A percentile compares a stretch with the other conserved stretches of the same genome.
Conservation (phyloP, 805 yeast genomes). For the Candida ovalis region DNA sequence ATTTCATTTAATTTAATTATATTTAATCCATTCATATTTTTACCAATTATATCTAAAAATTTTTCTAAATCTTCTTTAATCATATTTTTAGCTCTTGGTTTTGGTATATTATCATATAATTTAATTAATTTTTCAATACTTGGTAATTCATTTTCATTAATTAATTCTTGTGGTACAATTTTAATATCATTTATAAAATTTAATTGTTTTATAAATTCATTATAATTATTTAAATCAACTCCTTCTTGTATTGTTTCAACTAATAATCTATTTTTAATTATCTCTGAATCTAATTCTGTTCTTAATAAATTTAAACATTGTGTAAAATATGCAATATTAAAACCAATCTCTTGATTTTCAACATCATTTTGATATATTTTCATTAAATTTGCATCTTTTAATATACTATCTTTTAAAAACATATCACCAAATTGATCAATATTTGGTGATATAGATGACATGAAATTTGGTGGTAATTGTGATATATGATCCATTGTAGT, state of each 20-base stretch:
- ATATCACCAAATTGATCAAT: constrained; percentile 21
- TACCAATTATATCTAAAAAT: constrained; percentile 14
- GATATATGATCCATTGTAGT: constrained; percentile 13
- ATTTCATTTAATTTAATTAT: constrained; percentile 9
- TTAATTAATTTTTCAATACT: constrained; percentile 5
- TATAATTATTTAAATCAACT: constrained; percentile 10
- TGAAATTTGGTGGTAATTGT: constrained; percentile 17
- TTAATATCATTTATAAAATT: constrained; percentile 1
- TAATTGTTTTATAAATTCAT: constrained; percentile 9
- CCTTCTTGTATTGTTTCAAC: constrained; percentile 6
- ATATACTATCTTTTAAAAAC: constrained; percentile 12
- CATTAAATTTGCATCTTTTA: constrained; percentile 13
- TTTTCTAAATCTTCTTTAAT: constrained; percentile 18
- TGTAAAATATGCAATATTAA: constrained; percentile 17
- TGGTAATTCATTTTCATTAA: background rate
- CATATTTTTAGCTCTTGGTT: constrained; percentile 17
- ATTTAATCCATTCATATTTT: constrained; percentile 10
- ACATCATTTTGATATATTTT: constrained; percentile 11
- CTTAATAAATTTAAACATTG: constrained; percentile 15
- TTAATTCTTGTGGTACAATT: background rate
- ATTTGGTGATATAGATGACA: constrained; percentile 7
- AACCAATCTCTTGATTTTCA: constrained; percentile 9
- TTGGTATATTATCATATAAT: constrained; percentile 17
- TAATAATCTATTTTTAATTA: constrained; percentile 9
- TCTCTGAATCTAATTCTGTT: constrained; percentile 13